Conservation (phyloP, 345 rosid genomes). For the Erodium maritimum region DNA sequence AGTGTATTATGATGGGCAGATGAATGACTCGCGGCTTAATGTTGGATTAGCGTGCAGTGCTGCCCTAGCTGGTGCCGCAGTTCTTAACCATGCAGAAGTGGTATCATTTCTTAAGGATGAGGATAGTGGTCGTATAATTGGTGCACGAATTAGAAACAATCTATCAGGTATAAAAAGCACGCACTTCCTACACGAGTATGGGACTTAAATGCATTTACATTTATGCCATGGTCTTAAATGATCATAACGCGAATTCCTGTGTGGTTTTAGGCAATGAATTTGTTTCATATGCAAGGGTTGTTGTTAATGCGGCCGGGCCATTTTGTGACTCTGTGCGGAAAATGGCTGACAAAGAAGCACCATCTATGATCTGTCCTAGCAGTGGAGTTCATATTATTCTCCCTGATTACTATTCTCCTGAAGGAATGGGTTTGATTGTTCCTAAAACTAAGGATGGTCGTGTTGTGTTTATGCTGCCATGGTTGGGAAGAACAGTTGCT, state of each 20-base stretch:
- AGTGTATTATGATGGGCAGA: constrained; percentile 96
- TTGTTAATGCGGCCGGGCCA: constrained; percentile 94
- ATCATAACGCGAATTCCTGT: neutral
- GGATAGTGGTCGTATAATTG: constrained; percentile 41
- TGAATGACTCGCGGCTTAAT: constrained; percentile 93
- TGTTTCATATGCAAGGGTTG: constrained; percentile 73
- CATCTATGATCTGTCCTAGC: constrained; percentile 82
- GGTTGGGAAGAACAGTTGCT: constrained; percentile 96
- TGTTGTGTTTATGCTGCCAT: constrained; percentile 93
- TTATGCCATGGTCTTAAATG: neutral
- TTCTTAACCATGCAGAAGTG: constrained; percentile 92
- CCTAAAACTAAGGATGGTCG: constrained; percentile 99
- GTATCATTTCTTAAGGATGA: constrained; percentile 65
- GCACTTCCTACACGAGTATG: neutral
- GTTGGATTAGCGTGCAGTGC: constrained; percentile 88
- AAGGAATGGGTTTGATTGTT: constrained; percentile 98
- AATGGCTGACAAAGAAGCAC: constrained; percentile 57
- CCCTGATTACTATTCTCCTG: constrained; percentile 97
- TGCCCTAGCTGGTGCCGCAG: constrained; percentile 87
- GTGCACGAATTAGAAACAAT: constrained; percentile 83
- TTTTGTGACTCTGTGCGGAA: constrained; percentile 87
- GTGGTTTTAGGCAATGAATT: constrained; percentile 56
- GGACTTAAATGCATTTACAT: neutral
- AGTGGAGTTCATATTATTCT: constrained; percentile 92
- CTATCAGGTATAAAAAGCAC: constrained; percentile 42